A percentile compares a stretch with the other conserved stretches of the same genome.
These are phyloP conservation scores for Aspergillus unguis DNA, from an alignment of 2,329 filamentous ascomycete species.

Conservation along the genomic window DNA sequence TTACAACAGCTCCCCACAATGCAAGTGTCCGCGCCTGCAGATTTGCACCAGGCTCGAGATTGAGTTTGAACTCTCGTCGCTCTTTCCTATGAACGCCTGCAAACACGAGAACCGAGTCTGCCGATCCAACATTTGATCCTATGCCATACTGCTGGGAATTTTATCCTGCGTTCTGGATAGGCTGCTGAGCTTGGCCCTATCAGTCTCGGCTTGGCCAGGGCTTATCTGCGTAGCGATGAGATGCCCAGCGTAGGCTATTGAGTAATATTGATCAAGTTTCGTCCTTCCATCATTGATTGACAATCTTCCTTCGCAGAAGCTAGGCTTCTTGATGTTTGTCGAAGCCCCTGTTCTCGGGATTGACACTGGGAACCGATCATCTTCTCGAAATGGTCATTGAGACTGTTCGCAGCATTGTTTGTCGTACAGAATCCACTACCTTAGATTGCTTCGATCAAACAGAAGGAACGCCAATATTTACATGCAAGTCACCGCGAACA, in stretches of 20 bases:
- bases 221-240: too few relatives aligned
- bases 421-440: slow-evolving; percentile 15
- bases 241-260: too few relatives aligned
- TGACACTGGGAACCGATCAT: neutral
- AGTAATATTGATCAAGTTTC: too few relatives aligned
- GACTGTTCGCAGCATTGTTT: slow-evolving; percentile 2
- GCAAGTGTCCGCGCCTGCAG: slow-evolving; percentile 5
- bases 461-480: slow-evolving; percentile 21
- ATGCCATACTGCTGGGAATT: slow-evolving; percentile 7
- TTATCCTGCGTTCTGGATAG: neutral
- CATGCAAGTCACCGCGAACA: slow-evolving; percentile 23
- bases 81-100: slow-evolving; percentile 8
- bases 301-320: neutral
- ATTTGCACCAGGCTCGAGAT: neutral
- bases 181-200: neutral
- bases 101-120: slow-evolving; percentile 3
- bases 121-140: neutral
- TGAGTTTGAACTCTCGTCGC: neutral
- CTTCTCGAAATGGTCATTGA: neutral
- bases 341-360: neutral
- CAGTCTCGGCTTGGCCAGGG: too few relatives aligned
- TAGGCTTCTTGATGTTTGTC: too few relatives aligned
- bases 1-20: neutral
- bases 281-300: too few relatives aligned
- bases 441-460: slow-evolving; percentile 15